Evolutionary conservation across 176 grass and related monocot species (phyloP), one percentile per base, ranked within the genome.

Genomic region (Poa pratensis): DNA sequence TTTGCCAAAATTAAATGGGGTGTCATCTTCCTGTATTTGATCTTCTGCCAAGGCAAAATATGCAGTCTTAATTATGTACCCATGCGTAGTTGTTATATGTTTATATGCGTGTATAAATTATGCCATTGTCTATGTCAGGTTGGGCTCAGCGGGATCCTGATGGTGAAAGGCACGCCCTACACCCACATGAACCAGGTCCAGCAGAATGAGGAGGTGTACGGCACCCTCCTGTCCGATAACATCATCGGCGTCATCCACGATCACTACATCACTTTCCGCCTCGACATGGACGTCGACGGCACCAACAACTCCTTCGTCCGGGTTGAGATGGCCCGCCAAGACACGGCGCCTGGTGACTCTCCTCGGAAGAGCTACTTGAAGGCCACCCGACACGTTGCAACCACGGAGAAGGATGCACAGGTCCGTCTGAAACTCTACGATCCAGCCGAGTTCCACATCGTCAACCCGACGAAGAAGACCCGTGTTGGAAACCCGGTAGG

Each of bases 211-310:
- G 88, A 94, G n/a, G 55, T 87, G 72, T 84, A 97, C 27, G 92
- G 94, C 60, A 94, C 92, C 59, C 88, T 97, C n/a, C 71, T 97
- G 4, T 58, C 91, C 0, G 87, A 97, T 82, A 97, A 94, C 87
- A n/a, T 94, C 3, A 88, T 97, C 63, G 91, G 91, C 50, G 72
- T 97, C 28, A 84, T 97, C 70, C 89, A 97, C 70, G 91, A 94
- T 60, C 94, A 97, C 83, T 94, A 69, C 67, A 27, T 97, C 59
- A 97, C 76, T 24, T 94, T 97, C 83, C 81, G 89, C 18, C 88
- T 97, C 13, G 92, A 97, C 85, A 88, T 97, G 92, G 94, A 94
- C 50, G 57, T 97, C 4, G 92, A 97, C 64, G 94, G 94, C 28
- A 51, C 83, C 3, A 60, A 94, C 20, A 97, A 97, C 81, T 97